A percentile compares a stretch with the other conserved stretches of the same genome.
Conservation (phyloP, 441 rosid genomes). For the Gossypium aridum region DNA sequence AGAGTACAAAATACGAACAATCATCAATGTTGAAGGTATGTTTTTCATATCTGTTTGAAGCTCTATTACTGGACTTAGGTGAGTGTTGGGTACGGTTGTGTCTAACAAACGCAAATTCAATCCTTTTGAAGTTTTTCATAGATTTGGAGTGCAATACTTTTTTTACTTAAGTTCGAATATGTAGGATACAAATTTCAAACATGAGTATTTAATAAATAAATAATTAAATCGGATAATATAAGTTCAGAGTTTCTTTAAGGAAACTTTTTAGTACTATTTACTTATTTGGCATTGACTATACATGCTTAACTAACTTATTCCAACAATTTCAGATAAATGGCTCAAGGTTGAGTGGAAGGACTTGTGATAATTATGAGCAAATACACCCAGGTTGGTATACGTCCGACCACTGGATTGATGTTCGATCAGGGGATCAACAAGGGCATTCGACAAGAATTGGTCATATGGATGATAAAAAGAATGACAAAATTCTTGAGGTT, state of each 20-base stretch:
- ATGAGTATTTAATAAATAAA: not conserved
- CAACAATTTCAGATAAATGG: conserved; percentile 49
- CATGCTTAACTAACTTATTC: not conserved
- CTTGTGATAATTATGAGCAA: conserved; percentile 25
- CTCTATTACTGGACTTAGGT: not conserved
- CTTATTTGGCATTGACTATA: not conserved
- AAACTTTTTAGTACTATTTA: not conserved
- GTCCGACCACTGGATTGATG: conserved; percentile 28
- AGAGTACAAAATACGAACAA: conserved; percentile 43
- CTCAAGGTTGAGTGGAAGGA: conserved; percentile 43
- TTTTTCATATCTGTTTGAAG: not conserved
- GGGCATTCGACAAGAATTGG: conserved; percentile 23
- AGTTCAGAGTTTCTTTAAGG: not conserved
- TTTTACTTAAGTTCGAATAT: not conserved
- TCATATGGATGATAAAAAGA: conserved; percentile 31
- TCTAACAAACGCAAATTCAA: not conserved
- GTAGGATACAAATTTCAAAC: not conserved
- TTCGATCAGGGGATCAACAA: conserved; percentile 27
- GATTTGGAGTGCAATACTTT: not conserved
- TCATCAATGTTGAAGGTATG: conserved; percentile 54
- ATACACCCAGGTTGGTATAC: conserved; percentile 20
- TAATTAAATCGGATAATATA: not conserved
- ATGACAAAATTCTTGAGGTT: conserved; percentile 67
- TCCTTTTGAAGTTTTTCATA: not conserved
- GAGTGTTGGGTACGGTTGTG: not conserved